Conservation (phyloP, 2,329 filamentous ascomycete genomes). For the Fusarium brevicatenulatum region DNA sequence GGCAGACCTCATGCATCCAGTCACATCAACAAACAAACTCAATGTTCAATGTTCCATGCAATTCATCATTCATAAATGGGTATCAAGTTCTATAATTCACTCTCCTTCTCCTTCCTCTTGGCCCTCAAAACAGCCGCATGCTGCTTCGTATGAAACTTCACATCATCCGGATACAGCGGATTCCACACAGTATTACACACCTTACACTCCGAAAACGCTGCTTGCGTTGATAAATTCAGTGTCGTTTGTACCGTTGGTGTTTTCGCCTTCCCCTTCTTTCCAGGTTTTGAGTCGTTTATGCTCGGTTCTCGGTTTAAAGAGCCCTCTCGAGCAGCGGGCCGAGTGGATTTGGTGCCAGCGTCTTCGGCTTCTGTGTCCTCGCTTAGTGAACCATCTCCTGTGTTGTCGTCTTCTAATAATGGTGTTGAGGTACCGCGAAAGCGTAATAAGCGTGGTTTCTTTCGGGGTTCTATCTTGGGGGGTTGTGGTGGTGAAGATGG, state of each 20-base stretch:
- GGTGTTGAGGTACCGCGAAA: constrained; percentile 41
- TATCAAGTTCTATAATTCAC: constrained; percentile 41
- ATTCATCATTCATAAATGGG: constrained; percentile 34
- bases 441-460: constrained; percentile 45
- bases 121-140: constrained; percentile 50
- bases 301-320: constrained; percentile 2
- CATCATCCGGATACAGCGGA: constrained; percentile 55
- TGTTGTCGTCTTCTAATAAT: constrained; percentile 7
- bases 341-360: background rate
- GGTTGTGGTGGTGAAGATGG: constrained; percentile 36
- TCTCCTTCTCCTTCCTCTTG: constrained; percentile 40
- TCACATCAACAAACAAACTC: too few relatives aligned
- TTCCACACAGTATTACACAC: constrained; percentile 57
- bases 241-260: constrained; percentile 53
- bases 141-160: constrained; percentile 54
- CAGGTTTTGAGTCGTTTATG: constrained; percentile 26
- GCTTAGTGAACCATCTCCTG: background rate
- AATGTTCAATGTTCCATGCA: background rate
- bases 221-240: constrained; percentile 55
- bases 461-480: constrained; percentile 5
- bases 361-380: background rate
- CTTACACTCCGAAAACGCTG: constrained; percentile 56
- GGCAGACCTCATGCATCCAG: background rate
- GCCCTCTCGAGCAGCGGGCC: background rate
- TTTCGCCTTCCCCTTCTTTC: constrained; percentile 36